Evolutionary conservation across 352 stramenopile genomes (phyloP), one percentile per base, ranked within the genome.

Genomic region (Globisporangium cystogenes): DNA sequence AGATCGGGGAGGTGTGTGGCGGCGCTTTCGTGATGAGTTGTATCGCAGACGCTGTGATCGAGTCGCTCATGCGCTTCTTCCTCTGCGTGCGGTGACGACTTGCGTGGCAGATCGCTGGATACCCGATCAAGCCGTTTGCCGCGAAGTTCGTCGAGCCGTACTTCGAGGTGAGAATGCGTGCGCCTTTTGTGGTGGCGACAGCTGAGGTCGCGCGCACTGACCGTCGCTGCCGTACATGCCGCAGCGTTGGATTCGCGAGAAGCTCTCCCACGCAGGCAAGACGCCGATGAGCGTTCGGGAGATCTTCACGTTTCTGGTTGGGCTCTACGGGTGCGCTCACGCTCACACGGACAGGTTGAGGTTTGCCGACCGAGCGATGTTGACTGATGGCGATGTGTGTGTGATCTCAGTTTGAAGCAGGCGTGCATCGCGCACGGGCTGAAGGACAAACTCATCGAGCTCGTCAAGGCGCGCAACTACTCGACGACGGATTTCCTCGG

Each of bases 41-140:
- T 29, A 5, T 29, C 26, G 5, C 26, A 29, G 26, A 11, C 11
- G 31, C 27, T 2, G 3, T 42, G 20, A 3, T 18, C 12, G 18
- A 46, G 12, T 51, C 11, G 21, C 39, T 48, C 1, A 53, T 4
- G 23, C 23, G 31, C 33, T 60, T 16, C 18, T 20, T 60, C 16
- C 18, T 20, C 23, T 53, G 23, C 51, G n/a, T 35, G 14, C n/a
- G 12, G 14, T 12, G 14, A 39, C 33, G 26, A 29, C 55, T 7
- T 46, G 42, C 7, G 40, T 51, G 31, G 16, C 37, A 92, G 65
- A 83, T 90, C 45, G 73, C 82, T 41, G 79, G 82, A 2, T 92
- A 92, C 31, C 82, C 82, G 12, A 87, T 92, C 43, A 87, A 84
- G 37, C 82, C 82, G 4, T 92, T 92, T 56, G 78, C 82, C n/a